Conservation (phyloP, 2,329 filamentous ascomycete species). For the Ophiostoma triangulosporum region DNA sequence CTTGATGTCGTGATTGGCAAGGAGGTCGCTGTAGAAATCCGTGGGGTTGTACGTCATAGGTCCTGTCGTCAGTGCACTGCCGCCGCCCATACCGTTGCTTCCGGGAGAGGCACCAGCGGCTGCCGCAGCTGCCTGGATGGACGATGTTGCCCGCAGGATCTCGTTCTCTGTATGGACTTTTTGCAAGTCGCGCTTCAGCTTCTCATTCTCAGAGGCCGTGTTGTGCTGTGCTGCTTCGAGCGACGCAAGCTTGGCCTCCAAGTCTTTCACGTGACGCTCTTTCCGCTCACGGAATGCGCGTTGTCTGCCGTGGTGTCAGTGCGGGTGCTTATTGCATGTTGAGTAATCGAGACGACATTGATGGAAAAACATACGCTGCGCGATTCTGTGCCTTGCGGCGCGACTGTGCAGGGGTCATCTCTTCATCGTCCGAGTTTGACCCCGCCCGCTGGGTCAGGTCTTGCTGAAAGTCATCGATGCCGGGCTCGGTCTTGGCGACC, state of each 20-base stretch:
- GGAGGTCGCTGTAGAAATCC: slow-evolving; percentile 54
- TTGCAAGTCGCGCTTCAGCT: slow-evolving; percentile 70
- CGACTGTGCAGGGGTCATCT: slow-evolving; percentile 42
- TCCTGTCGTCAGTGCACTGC: slow-evolving; percentile 43
- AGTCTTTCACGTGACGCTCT: slow-evolving; percentile 78
- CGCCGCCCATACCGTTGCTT: slow-evolving; percentile 28
- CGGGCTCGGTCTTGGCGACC: slow-evolving; percentile 27
- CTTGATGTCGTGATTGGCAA: slow-evolving; percentile 49
- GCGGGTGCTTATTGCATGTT: too few relatives aligned
- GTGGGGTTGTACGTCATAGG: slow-evolving; percentile 59
- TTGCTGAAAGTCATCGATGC: slow-evolving; percentile 19
- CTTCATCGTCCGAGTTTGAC: slow-evolving; percentile 42
- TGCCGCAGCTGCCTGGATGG: slow-evolving; percentile 17
- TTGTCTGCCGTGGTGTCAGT: slow-evolving; percentile 44
- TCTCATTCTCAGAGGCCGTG: slow-evolving; percentile 72
- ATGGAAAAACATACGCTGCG: slow-evolving; percentile 40
- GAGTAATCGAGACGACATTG: not conserved
- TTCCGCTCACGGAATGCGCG: slow-evolving; percentile 93
- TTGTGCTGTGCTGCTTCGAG: slow-evolving; percentile 62
- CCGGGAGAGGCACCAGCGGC: slow-evolving; percentile 26
- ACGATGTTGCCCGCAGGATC: slow-evolving; percentile 70
- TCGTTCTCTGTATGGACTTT: slow-evolving; percentile 84
- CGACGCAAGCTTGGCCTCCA: slow-evolving; percentile 69
- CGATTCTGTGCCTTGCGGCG: slow-evolving; percentile 48
- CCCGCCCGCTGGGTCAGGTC: slow-evolving; percentile 22